Evolutionary conservation across 176 grass and related monocot species (phyloP).

Genomic region (Bonia amplexicaulis): DNA sequence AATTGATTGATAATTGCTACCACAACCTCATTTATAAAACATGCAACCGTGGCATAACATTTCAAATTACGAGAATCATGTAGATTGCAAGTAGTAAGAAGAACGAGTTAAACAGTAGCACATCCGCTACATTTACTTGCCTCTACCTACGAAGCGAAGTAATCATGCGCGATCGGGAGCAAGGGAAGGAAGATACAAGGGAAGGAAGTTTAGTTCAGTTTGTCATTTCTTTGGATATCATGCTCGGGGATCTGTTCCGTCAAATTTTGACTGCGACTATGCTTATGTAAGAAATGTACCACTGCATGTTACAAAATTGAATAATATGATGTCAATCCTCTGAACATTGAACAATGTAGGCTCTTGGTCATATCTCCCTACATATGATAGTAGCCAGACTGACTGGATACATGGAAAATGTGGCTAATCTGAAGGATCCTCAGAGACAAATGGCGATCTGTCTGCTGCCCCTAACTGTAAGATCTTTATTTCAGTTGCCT

Average conservation of each 20-base stretch:
- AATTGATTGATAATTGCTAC: too few species aligned
- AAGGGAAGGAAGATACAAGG: slow-evolving; percentile 62
- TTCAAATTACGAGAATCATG: too few species aligned
- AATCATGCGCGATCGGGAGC: too few species aligned
- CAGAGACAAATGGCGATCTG: slow-evolving; percentile 62
- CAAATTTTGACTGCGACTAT: slow-evolving; percentile 71
- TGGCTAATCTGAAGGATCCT: slow-evolving; percentile 60
- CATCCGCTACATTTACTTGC: too few species aligned
- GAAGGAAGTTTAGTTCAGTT: slow-evolving; percentile 67
- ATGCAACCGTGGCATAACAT: too few species aligned
- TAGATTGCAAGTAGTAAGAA: too few species aligned
- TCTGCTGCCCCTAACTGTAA: slow-evolving; percentile 56
- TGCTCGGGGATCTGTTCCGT: slow-evolving; percentile 58
- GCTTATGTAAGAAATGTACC: slow-evolving; percentile 46
- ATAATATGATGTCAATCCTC: not conserved
- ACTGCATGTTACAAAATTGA: not conserved
- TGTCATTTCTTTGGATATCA: slow-evolving; percentile 83
- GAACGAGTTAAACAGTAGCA: too few species aligned
- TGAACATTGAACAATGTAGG: slow-evolving; percentile 21
- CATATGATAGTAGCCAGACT: slow-evolving; percentile 53
- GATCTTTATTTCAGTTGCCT: not conserved
- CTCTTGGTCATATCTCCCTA: slow-evolving; percentile 50
- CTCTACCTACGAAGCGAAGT: too few species aligned
- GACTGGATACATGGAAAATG: slow-evolving; percentile 73
- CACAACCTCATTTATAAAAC: too few species aligned